These are phyloP conservation scores for Starmerella sp. DNA, from an alignment of 805 yeast species.

Conservation along the genomic window DNA sequence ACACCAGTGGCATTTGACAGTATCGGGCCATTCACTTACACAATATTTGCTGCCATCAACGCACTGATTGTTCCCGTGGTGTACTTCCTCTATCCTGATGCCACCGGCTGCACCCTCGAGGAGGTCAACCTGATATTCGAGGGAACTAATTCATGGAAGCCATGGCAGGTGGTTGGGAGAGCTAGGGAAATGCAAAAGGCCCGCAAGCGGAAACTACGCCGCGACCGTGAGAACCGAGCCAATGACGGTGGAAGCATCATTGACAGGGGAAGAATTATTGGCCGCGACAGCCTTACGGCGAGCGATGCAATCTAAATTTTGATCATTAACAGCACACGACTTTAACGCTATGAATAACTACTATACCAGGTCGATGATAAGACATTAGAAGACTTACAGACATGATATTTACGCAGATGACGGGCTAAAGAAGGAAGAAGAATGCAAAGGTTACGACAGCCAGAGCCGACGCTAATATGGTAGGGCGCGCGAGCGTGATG, in stretches of 20 bases:
- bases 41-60: conserved; percentile 46
- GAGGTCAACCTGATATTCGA: conserved; percentile 41
- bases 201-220: too few species aligned
- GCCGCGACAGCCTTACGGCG: too few species aligned
- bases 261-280: too few species aligned
- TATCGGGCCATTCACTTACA: conserved; percentile 44
- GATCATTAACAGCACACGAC: too few species aligned
- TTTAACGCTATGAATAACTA: too few species aligned
- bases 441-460: background rate
- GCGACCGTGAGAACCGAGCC: too few species aligned
- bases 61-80: conserved; percentile 37
- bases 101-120: conserved; percentile 49
- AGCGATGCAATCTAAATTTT: too few species aligned
- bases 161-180: conserved; percentile 34
- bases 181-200: background rate
- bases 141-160: conserved; percentile 34
- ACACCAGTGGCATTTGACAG: conserved; percentile 42
- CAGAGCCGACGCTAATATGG: conserved; percentile 1
- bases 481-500: conserved; percentile 4
- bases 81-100: conserved; percentile 45
- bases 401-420: background rate
- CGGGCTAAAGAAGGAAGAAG: background rate
- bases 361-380: too few species aligned
- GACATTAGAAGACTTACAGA: too few species aligned
- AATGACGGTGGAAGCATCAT: too few species aligned